Evolutionary conservation across 345 rosid genomes (phyloP).

Genomic region (Alliaria petiolata): DNA sequence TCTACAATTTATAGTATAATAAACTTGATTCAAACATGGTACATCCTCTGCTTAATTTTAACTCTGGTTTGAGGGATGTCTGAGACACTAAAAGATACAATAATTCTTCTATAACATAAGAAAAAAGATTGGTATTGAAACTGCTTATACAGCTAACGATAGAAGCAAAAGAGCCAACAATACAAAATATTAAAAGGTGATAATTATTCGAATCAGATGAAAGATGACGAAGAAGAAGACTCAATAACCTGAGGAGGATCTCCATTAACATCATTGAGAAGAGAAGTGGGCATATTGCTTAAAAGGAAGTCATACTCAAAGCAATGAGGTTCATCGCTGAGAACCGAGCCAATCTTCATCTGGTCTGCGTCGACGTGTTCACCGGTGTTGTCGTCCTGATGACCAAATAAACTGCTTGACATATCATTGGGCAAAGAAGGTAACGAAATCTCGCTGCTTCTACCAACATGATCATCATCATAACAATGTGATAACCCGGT

Average conservation of each 20-base stretch:
- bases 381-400: slow-evolving; percentile 8
- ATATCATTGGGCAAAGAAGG: slow-evolving; percentile 28
- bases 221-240: slow-evolving; percentile 22
- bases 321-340: slow-evolving; percentile 3
- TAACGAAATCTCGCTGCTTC: background rate
- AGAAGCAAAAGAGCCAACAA: background rate
- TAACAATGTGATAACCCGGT: slow-evolving; percentile 14
- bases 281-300: slow-evolving; percentile 1
- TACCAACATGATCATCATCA: background rate
- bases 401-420: slow-evolving; percentile 18
- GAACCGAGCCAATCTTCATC: background rate
- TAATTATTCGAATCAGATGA: slow-evolving; percentile 4
- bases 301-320: slow-evolving; percentile 15
- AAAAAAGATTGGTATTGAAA: background rate
- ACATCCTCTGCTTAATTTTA: background rate
- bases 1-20: slow-evolving; percentile 21
- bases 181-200: background rate
- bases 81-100: background rate
- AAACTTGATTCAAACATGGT: slow-evolving; percentile 27
- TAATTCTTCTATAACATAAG: background rate
- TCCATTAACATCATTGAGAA: slow-evolving; percentile 17
- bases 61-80: background rate
- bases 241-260: slow-evolving; percentile 4
- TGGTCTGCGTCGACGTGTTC: background rate
- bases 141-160: background rate